A percentile compares a stretch with the other conserved stretches of the same genome.
phyloP scores from a whole-genome alignment of 2,329 filamentous ascomycete species.

The Triangularia setosa region DNA sequence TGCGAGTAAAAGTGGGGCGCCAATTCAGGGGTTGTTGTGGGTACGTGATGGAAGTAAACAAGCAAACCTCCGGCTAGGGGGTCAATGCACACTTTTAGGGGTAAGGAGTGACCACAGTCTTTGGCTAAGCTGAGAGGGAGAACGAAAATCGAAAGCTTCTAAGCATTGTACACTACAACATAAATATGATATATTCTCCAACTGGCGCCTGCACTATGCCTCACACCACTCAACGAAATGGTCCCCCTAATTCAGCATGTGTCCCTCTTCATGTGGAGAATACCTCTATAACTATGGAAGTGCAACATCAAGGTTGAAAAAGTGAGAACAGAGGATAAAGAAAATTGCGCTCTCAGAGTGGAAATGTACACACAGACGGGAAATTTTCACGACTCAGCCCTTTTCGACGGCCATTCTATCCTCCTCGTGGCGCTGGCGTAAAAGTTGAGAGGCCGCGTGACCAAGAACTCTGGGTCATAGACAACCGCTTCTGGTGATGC shows the following conservation, averaged over 20 bases:
- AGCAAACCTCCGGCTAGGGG: not conserved
- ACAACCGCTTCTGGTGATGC: not conserved
- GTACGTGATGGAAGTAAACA: not conserved
- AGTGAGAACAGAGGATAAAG: not conserved
- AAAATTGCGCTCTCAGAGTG: not conserved
- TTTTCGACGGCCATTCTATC: not conserved
- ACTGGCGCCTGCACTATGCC: no score
- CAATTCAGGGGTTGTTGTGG: not conserved
- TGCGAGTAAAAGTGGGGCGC: not conserved
- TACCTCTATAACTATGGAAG: not conserved
- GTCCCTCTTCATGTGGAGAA: not conserved
- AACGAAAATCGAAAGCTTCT: no score
- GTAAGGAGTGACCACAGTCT: no score
- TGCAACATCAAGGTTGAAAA: not conserved
- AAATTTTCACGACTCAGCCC: not conserved
- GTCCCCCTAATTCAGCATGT: not conserved
- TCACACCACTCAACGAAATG: no score
- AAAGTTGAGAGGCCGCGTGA: slow-evolving; percentile 5
- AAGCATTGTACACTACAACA: no score
- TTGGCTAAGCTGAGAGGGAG: no score
- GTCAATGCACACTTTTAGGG: not conserved
- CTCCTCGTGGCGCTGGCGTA: not conserved
- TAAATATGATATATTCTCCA: no score
- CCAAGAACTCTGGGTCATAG: slow-evolving; percentile 3
- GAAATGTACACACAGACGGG: not conserved